Evolutionary conservation across 371 early-diverging fungal genomes (phyloP).

Genomic region (Mortierella sp.): DNA sequence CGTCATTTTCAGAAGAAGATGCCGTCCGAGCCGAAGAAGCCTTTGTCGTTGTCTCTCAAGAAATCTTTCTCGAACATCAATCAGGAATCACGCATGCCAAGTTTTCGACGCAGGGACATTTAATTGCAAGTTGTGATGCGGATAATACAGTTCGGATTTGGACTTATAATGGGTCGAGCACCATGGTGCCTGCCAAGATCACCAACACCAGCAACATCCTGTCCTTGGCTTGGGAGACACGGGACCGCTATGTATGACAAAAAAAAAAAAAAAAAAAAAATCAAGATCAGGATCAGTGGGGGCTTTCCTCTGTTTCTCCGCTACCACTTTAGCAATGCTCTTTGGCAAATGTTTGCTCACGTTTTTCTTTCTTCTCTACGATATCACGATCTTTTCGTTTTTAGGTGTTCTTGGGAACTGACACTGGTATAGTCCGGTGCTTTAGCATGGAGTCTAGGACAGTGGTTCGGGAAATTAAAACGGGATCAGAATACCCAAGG

Average conservation of each 20-base stretch:
- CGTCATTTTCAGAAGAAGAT: constrained; percentile 36
- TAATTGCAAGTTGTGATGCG: constrained; percentile 74
- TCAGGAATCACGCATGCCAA: constrained; percentile 71
- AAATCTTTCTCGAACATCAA: constrained; percentile 69
- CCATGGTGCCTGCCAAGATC: constrained; percentile 63
- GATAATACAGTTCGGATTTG: constrained; percentile 69
- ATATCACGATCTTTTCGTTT: neutral
- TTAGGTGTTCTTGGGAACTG: constrained; percentile 69
- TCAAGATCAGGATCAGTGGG: too few relatives aligned
- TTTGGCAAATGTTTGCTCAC: neutral
- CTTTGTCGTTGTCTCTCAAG: constrained; percentile 52
- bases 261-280: too few relatives aligned
- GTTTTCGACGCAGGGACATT: constrained; percentile 66
- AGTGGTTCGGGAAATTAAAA: constrained; percentile 68
- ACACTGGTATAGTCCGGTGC: constrained; percentile 62
- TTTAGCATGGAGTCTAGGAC: constrained; percentile 69
- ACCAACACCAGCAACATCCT: constrained; percentile 60
- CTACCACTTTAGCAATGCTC: too few relatives aligned
- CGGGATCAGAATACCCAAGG: constrained; percentile 64
- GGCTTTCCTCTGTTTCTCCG: too few relatives aligned
- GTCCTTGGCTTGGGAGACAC: constrained; percentile 72
- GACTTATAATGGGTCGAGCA: constrained; percentile 45
- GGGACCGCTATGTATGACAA: constrained; percentile 57
- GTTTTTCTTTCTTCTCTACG: neutral
- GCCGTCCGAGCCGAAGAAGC: constrained; percentile 29